Base-by-base conservation (phyloP, 257 asterid genomes). In the Misopates orontium region DNA sequence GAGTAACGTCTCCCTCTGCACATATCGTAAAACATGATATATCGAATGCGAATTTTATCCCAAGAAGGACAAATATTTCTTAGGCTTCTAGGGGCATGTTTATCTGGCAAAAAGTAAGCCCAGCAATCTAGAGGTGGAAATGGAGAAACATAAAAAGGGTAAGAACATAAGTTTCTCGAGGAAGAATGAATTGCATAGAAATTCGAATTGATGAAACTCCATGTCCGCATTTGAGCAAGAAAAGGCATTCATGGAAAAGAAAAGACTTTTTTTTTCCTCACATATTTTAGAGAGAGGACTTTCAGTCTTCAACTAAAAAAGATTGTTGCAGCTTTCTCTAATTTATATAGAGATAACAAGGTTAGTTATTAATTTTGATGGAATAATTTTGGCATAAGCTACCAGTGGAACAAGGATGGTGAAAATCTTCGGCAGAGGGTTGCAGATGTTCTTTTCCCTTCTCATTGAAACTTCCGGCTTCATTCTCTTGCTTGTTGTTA, bases 131-230 rank as follows among this genome's bases (percentile, higher is more conserved):
- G 16, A 28, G 12, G 25, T 31, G n/a, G n/a, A n/a, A n/a, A n/a
- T n/a, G n/a, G n/a, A 36, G 56, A 53, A 53, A 17, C 39, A 31
- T 54, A 51, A 8, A 51, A 14, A 21, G 25, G 22, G 12, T n/a
- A 14, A 19, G 18, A 40, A 15, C 20, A 52, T 48, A 25, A 53
- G 25, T 21, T 61, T 70, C 56, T 60, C 62, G 16, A 42, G 18
- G 58, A 63, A 31, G 25, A 19, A 17, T 47, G 10, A 63, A 28
- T 64, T 18, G 49, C 13, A 11, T 17, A 10, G 18, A 25, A 25
- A 12, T 65, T 65, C 52, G 28, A 65, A 42, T 20, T 54, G 64
- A 31, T 71, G 32, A 12, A 54, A 23, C 63, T 17, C 16, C 54
- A 45, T 20, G 44, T 45, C 39, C 56, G 42, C 40, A 36, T 23